A percentile compares a stretch with the other conserved stretches of the same genome.
Evolutionary conservation across 2,329 filamentous ascomycete genomes (phyloP).

Genomic region (Cladobotryum mycophilum): DNA sequence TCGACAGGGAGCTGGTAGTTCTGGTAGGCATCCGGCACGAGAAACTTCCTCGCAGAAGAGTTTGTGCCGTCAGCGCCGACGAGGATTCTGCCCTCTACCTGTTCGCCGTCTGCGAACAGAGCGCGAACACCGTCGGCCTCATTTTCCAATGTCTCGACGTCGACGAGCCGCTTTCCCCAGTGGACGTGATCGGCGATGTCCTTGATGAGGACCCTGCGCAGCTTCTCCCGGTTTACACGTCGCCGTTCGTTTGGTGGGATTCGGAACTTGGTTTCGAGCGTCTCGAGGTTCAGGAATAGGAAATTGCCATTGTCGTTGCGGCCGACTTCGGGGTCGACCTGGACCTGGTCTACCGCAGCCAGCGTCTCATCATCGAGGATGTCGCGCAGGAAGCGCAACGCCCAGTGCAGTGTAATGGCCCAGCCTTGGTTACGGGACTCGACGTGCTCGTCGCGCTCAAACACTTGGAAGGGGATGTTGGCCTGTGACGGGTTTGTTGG

Average conservation of each 20-base stretch:
- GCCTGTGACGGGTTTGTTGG: conserved; percentile 14
- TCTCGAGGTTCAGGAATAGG: conserved; percentile 35
- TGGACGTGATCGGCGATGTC: conserved; percentile 24
- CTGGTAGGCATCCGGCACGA: conserved; percentile 25
- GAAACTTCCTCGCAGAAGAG: conserved; percentile 29
- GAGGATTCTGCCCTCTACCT: conserved; percentile 26
- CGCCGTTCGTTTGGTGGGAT: conserved; percentile 32
- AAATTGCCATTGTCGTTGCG: conserved; percentile 33
- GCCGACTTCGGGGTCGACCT: conserved; percentile 32
- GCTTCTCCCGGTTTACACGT: conserved; percentile 30
- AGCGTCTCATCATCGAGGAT: conserved; percentile 20
- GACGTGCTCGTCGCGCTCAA: conserved; percentile 24
- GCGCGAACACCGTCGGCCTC: conserved; percentile 19
- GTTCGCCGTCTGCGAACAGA: conserved; percentile 27
- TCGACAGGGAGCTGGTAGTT: conserved; percentile 31
- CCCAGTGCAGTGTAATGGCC: conserved; percentile 57
- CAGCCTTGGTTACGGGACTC: conserved; percentile 40
- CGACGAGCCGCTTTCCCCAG: conserved; percentile 27
- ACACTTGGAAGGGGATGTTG: conserved; percentile 25
- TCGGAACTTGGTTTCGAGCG: conserved; percentile 30
- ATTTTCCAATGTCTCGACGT: conserved; percentile 17
- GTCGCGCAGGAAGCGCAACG: conserved; percentile 28
- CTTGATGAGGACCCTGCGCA: conserved; percentile 25
- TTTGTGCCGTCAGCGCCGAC: conserved; percentile 36
- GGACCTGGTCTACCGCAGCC: conserved; percentile 19